These are phyloP conservation scores for Alloascoidea hylecoeti DNA, from an alignment of 805 yeast genomes.

Conservation along the genomic window DNA sequence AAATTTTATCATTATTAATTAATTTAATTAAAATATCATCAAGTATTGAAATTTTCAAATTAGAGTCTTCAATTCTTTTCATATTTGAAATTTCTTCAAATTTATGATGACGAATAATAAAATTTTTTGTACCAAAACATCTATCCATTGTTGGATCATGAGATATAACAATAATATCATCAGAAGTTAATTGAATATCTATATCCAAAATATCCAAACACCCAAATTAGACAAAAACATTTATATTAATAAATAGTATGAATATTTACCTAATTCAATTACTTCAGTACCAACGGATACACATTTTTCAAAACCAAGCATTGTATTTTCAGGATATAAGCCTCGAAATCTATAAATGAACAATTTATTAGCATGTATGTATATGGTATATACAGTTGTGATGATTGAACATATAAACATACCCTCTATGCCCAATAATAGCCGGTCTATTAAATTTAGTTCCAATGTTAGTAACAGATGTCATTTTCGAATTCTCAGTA, in stretches of 20 bases:
- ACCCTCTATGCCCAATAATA: slow-evolving; percentile 14
- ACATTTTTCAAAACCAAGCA: slow-evolving; percentile 30
- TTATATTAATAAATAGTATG: too few relatives aligned
- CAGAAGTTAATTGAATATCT: slow-evolving; percentile 39
- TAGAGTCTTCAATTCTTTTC: slow-evolving; percentile 17
- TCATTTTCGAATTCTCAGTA: too few relatives aligned
- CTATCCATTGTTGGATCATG: slow-evolving; percentile 40
- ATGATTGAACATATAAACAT: slow-evolving; percentile 2
- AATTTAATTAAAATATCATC: slow-evolving; percentile 25
- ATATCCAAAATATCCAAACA: too few relatives aligned
- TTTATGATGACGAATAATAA: slow-evolving; percentile 21
- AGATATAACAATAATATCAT: slow-evolving; percentile 37
- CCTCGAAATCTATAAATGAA: slow-evolving; percentile 20
- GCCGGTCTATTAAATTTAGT: slow-evolving; percentile 10
- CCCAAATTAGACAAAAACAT: too few relatives aligned
- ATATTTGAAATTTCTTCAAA: slow-evolving; percentile 22
- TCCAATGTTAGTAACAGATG: too few relatives aligned
- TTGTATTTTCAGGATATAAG: slow-evolving; percentile 30
- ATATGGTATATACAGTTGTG: background rate
- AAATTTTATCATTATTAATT: slow-evolving; percentile 16
- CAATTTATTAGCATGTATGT: slow-evolving; percentile 10
- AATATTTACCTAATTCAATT: slow-evolving; percentile 27
- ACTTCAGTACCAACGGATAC: slow-evolving; percentile 28
- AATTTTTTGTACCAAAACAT: slow-evolving; percentile 23
- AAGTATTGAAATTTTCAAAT: slow-evolving; percentile 26